These are phyloP conservation scores for Cadophora malorum DNA, from an alignment of 2,329 filamentous ascomycete genomes.

Conservation along the genomic window DNA sequence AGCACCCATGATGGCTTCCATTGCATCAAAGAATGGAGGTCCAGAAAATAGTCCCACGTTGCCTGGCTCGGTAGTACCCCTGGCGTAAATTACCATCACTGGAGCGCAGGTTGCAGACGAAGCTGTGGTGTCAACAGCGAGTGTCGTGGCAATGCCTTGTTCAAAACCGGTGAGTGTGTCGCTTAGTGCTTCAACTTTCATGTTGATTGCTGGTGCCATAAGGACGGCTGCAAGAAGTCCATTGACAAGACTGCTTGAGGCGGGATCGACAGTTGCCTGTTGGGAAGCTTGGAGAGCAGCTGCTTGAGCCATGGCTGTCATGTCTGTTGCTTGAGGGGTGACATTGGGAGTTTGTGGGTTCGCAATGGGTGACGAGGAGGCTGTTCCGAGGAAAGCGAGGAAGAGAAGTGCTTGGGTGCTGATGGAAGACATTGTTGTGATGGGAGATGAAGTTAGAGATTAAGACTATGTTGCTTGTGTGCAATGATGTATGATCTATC, in stretches of 20 bases:
- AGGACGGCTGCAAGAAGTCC: constrained; percentile 15
- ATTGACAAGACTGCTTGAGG: constrained; percentile 5
- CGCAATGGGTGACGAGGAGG: not conserved
- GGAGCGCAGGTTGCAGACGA: constrained; percentile 16
- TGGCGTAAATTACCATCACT: constrained; percentile 54
- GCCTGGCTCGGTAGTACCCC: constrained; percentile 59
- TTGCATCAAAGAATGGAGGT: constrained; percentile 56
- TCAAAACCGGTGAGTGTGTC: constrained; percentile 15
- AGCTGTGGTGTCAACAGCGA: constrained; percentile 16
- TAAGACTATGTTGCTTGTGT: not conserved
- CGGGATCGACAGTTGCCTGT: not conserved
- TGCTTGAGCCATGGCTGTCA: constrained; percentile 5
- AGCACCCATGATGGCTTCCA: constrained; percentile 50
- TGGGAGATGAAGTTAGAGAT: no score
- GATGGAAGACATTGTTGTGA: not conserved
- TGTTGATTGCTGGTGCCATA: constrained; percentile 17
- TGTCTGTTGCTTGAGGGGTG: constrained; percentile 3
- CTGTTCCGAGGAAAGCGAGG: not conserved
- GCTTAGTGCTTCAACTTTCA: constrained; percentile 17
- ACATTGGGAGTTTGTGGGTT: not conserved
- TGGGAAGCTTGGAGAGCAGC: not conserved
- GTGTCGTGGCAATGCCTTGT: constrained; percentile 8
- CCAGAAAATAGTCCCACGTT: constrained; percentile 58
- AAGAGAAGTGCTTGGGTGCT: not conserved
- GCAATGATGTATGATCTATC: not conserved